Conservation (phyloP, 768 basidiomycete species). For the Boletus eberwhitei region DNA sequence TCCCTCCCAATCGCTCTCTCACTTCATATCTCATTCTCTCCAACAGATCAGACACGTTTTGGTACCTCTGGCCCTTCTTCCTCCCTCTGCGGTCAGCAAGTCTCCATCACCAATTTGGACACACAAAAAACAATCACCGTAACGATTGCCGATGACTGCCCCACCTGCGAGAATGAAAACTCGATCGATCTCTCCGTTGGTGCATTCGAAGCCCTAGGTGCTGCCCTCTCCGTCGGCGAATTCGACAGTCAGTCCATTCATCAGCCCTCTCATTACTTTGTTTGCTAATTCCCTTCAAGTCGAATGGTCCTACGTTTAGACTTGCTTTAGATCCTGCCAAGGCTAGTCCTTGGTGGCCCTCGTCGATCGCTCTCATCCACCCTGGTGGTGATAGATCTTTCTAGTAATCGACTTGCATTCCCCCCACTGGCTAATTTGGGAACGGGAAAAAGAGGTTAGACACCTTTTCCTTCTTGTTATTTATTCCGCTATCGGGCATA, state of each 20-base stretch:
- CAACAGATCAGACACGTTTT: conserved; percentile 49
- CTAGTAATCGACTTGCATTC: not conserved
- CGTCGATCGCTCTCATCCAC: conserved; percentile 25
- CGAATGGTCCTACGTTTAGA: conserved; percentile 25
- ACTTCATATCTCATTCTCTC: conserved; percentile 1
- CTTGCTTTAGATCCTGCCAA: conserved; percentile 4
- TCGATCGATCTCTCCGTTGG: conserved; percentile 72
- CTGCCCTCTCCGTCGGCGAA: conserved; percentile 45
- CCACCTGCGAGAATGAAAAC: conserved; percentile 61
- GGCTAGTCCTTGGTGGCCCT: conserved; percentile 21
- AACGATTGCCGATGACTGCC: conserved; percentile 77
- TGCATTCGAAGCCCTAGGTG: conserved; percentile 66
- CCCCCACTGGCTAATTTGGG: not conserved
- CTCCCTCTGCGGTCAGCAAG: conserved; percentile 58
- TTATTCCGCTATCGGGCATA: conserved; percentile 18
- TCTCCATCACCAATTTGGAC: conserved; percentile 63
- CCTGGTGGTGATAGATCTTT: conserved; percentile 40
- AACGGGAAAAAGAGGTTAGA: conserved; percentile 5
- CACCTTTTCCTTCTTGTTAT: not conserved
- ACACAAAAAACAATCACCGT: too few relatives aligned
- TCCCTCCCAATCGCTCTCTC: not conserved
- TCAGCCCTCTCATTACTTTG: not conserved
- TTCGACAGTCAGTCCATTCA: conserved; percentile 49
- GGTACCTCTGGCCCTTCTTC: conserved; percentile 47
- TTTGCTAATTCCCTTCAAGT: conserved; percentile 21